Evolutionary conservation across 345 rosid genomes (phyloP).

Genomic region (Dimocarpus longan): DNA sequence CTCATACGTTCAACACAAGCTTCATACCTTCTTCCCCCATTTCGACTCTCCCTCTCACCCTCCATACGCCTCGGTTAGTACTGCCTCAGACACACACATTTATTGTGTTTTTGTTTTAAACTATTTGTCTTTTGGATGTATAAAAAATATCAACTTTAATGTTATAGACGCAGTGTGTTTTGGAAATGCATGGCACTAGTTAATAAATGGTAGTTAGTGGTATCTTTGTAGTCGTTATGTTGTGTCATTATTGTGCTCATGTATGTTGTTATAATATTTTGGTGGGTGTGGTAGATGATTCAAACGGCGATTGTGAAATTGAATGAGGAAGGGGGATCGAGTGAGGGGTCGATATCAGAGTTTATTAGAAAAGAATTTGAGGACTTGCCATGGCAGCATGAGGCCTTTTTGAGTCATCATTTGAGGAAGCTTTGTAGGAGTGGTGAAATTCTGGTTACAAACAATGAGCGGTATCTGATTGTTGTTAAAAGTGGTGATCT

Average conservation of each 20-base stretch:
- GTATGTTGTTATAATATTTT: background rate
- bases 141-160: no score
- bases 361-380: conserved; percentile 27
- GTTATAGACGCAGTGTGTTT: background rate
- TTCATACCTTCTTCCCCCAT: conserved; percentile 19
- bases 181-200: background rate
- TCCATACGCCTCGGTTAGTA: conserved; percentile 29
- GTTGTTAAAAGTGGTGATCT: background rate
- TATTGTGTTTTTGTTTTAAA: background rate
- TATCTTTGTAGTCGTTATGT: background rate
- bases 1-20: conserved; percentile 12
- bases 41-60: conserved; percentile 29
- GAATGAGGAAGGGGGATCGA: conserved; percentile 32
- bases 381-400: conserved; percentile 38
- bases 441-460: conserved; percentile 9
- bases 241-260: background rate
- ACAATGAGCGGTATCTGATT: conserved; percentile 15
- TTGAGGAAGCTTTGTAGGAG: conserved; percentile 32
- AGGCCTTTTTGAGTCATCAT: conserved; percentile 40
- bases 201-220: background rate
- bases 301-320: conserved; percentile 25
- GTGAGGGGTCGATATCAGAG: conserved; percentile 25
- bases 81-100: background rate
- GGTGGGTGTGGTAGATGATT: conserved; percentile 33
- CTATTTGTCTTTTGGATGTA: background rate